These are phyloP conservation scores for Citropsis articulata DNA, from an alignment of 345 rosid species.

Conservation along the genomic window DNA sequence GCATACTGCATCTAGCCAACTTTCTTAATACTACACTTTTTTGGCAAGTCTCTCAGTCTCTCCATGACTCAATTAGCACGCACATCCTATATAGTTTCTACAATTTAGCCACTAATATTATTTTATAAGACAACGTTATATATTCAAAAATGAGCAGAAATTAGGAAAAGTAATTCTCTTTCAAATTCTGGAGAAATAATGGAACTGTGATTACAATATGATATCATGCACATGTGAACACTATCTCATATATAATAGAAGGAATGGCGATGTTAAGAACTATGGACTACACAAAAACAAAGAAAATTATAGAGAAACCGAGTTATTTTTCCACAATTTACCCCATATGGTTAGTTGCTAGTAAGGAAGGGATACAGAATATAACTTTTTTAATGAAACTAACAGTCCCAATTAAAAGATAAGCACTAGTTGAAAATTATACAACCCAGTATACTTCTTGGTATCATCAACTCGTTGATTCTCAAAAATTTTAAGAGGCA, in stretches of 20 bases:
- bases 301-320: background rate
- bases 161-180: background rate
- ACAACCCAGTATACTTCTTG: too few relatives aligned
- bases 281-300: background rate
- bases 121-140: background rate
- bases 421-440: too few relatives aligned
- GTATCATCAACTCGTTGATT: too few relatives aligned
- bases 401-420: too few relatives aligned
- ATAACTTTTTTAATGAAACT: background rate
- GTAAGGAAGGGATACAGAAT: too few relatives aligned
- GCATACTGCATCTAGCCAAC: background rate
- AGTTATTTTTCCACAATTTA: background rate
- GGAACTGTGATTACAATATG: background rate
- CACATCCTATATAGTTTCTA: background rate
- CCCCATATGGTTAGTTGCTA: background rate
- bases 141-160: background rate
- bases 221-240: background rate
- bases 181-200: background rate
- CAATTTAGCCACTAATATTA: background rate
- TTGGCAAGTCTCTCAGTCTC: background rate
- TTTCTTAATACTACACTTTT: constrained; percentile 4
- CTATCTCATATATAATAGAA: background rate
- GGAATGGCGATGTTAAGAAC: background rate
- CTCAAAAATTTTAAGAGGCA: too few relatives aligned
- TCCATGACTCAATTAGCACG: background rate